A percentile compares a stretch with the other conserved stretches of the same genome.
phyloP scores from a whole-genome alignment of 208 protist species.

The Wallacemonas sp. region DNA sequence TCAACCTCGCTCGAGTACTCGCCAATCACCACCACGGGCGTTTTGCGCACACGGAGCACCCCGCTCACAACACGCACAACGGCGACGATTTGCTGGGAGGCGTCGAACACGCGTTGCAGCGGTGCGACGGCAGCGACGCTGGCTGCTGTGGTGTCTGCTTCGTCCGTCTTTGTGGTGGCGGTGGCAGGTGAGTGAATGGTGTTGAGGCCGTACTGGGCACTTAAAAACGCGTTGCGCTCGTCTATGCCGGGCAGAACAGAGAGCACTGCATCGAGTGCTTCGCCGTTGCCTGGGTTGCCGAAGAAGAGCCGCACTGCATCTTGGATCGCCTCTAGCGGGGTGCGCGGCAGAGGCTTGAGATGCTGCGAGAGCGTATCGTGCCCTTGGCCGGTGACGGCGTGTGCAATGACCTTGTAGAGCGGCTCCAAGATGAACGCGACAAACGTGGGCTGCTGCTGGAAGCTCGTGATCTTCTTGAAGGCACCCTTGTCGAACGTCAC shows the following conservation, averaged over 20 bases:
- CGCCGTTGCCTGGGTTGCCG: constrained; percentile 39
- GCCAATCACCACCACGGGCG: constrained; percentile 50
- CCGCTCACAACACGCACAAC: constrained; percentile 68
- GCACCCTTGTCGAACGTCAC: constrained; percentile 84
- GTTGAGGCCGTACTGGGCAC: constrained; percentile 38
- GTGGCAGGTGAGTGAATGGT: background rate
- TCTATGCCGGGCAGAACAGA: constrained; percentile 47
- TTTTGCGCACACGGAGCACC: constrained; percentile 23
- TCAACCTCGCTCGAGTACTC: constrained; percentile 71
- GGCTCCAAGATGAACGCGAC: constrained; percentile 98
- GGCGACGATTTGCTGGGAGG: constrained; percentile 38
- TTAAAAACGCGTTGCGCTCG: constrained; percentile 42
- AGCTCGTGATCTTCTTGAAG: constrained; percentile 62
- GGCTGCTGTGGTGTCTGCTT: background rate
- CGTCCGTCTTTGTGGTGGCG: background rate
- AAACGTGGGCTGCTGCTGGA: constrained; percentile 92
- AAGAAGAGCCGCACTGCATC: constrained; percentile 76
- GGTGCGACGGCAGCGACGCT: constrained; percentile 54
- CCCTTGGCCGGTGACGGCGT: constrained; percentile 67
- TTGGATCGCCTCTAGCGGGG: constrained; percentile 54
- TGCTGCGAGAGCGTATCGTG: constrained; percentile 38
- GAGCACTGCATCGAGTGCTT: constrained; percentile 65
- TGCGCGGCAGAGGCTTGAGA: constrained; percentile 56
- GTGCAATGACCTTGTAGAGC: constrained; percentile 97
- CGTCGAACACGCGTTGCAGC: constrained; percentile 52